Evolutionary conservation across 768 basidiomycete species (phyloP).

Genomic region (Epithele typhae): DNA sequence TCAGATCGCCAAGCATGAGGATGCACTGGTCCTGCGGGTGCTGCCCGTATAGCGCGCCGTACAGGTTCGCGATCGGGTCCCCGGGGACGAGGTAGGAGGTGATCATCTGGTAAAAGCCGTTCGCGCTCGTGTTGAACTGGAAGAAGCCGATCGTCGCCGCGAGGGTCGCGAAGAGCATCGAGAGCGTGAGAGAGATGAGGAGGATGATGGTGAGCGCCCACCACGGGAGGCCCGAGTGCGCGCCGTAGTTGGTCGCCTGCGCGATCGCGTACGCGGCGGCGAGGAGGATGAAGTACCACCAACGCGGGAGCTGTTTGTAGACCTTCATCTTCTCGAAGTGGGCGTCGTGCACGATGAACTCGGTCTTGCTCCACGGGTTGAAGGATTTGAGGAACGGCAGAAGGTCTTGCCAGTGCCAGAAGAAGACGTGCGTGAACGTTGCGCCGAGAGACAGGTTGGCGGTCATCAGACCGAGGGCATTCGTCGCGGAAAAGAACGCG

Average conservation of each 20-base stretch:
- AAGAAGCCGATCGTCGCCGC: constrained; percentile 26
- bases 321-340: constrained; percentile 56
- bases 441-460: constrained; percentile 32
- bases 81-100: constrained; percentile 28
- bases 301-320: constrained; percentile 41
- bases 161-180: constrained; percentile 57
- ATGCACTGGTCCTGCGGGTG: constrained; percentile 38
- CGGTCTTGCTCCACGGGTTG: constrained; percentile 30
- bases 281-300: constrained; percentile 47
- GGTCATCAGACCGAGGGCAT: constrained; percentile 30
- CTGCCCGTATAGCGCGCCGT: constrained; percentile 41
- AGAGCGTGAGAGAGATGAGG: constrained; percentile 45
- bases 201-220: constrained; percentile 45
- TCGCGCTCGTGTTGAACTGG: constrained; percentile 23
- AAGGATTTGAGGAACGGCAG: constrained; percentile 30
- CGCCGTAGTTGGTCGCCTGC: constrained; percentile 43
- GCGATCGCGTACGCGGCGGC: constrained; percentile 44
- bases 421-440: constrained; percentile 29
- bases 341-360: constrained; percentile 31
- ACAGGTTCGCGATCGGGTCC: constrained; percentile 28
- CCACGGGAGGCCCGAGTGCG: constrained; percentile 54
- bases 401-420: constrained; percentile 35
- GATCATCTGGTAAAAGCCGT: constrained; percentile 27
- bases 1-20: constrained; percentile 54
- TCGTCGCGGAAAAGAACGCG: constrained; percentile 34